These are phyloP conservation scores for Aspergillus sp. DNA, from an alignment of 2,329 filamentous ascomycete genomes.

Conservation along the genomic window DNA sequence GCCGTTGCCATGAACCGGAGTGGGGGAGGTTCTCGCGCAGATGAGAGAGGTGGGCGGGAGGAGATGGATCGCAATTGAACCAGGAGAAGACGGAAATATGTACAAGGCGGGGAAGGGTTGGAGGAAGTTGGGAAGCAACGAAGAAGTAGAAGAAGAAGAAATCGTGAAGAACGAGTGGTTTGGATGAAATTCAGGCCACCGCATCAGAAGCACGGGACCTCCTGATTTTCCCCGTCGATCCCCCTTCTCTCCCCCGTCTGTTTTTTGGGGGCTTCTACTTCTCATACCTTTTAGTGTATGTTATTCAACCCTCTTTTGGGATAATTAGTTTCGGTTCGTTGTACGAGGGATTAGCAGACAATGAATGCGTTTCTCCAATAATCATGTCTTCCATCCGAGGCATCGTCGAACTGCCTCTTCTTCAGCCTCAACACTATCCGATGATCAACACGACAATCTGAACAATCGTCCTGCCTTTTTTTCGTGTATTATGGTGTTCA, in stretches of 20 bases:
- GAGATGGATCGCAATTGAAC: not conserved
- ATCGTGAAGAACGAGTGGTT: not conserved
- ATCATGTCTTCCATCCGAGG: no score
- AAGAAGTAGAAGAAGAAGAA: not conserved
- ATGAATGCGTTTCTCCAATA: no score
- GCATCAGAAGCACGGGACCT: not conserved
- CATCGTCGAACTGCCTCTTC: no score
- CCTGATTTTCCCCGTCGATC: not conserved
- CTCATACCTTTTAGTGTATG: no score
- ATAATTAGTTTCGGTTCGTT: not conserved
- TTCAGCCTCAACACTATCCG: no score
- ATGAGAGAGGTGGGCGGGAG: not conserved
- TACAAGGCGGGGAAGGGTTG: not conserved
- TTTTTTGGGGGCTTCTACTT: not conserved
- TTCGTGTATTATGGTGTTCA: no score
- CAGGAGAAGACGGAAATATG: not conserved
- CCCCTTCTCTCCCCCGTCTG: not conserved
- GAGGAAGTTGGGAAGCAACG: no score
- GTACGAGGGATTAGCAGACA: no score
- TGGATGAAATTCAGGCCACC: not conserved
- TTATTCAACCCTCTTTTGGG: not conserved
- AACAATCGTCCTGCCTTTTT: no score
- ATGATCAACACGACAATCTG: no score
- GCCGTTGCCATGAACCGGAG: conserved; percentile 17
- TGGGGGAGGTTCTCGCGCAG: not conserved